A percentile compares a stretch with the other conserved stretches of the same genome.
Evolutionary conservation across 768 basidiomycete genomes (phyloP).

Genomic region (Mycena capillaripes): DNA sequence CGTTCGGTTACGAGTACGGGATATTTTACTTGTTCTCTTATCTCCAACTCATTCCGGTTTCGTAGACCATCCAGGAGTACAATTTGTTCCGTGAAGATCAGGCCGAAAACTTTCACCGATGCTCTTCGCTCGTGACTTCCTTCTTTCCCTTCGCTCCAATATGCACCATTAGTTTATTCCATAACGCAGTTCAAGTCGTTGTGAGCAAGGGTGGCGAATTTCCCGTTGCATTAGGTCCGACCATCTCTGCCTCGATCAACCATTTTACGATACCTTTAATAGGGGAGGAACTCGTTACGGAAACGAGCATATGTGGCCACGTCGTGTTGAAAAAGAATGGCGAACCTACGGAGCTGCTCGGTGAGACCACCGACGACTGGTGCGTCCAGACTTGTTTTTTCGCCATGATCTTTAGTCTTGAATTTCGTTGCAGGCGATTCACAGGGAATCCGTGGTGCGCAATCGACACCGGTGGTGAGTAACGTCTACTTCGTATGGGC

Average conservation of each 20-base stretch:
- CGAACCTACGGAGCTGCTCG: constrained; percentile 16
- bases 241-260: no score
- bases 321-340: constrained; percentile 27
- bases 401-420: no score
- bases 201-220: constrained; percentile 27
- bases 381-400: not conserved
- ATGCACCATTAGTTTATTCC: constrained; percentile 27
- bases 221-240: constrained; percentile 2
- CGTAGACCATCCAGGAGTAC: constrained; percentile 22
- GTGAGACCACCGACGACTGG: constrained; percentile 12
- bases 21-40: not conserved
- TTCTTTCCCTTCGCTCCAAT: constrained; percentile 21
- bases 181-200: constrained; percentile 25
- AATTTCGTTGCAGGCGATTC: constrained; percentile 10
- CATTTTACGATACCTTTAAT: no score
- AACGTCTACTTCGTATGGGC: no score
- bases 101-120: constrained; percentile 24
- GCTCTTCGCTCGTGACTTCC: constrained; percentile 16
- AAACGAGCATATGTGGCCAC: constrained; percentile 30
- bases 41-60: not conserved
- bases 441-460: constrained; percentile 13
- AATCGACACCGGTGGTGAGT: not conserved
- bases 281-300: constrained; percentile 17
- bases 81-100: constrained; percentile 28
- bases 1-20: not conserved